A percentile compares a stretch with the other conserved stretches of the same genome.
phyloP scores from a whole-genome alignment of 345 rosid species.

The Passiflora organensis region DNA sequence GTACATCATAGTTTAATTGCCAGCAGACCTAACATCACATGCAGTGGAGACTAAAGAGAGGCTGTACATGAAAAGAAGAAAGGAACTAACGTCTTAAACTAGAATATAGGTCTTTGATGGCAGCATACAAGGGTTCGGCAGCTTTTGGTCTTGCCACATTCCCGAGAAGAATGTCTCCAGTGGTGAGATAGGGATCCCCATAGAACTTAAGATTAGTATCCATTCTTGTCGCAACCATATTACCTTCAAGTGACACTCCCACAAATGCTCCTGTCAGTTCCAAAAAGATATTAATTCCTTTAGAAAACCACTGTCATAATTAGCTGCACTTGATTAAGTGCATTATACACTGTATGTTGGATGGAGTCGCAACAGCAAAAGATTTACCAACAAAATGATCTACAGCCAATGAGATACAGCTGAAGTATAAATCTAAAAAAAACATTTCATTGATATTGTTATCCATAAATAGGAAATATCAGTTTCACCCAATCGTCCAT shows the following conservation, averaged over 20 bases:
- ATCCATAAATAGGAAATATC: not conserved
- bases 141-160: constrained; percentile 82
- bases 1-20: not conserved
- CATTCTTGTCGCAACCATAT: constrained; percentile 73
- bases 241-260: constrained; percentile 94
- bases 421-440: not conserved
- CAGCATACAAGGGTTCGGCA: constrained; percentile 72
- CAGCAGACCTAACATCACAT: not conserved
- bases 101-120: constrained; percentile 61
- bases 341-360: no score
- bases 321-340: no score
- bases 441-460: not conserved
- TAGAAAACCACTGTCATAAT: not conserved
- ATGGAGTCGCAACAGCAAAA: no score
- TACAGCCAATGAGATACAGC: not conserved
- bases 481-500: not conserved
- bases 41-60: not conserved
- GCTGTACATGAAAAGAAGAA: not conserved
- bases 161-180: constrained; percentile 76
- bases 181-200: constrained; percentile 86
- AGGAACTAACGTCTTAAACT: constrained; percentile 10
- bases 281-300: constrained; percentile 1
- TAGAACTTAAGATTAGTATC: constrained; percentile 78
- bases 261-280: constrained; percentile 75
- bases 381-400: no score